phyloP scores from a whole-genome alignment of 129 eudicot genomes.

The Arctium minus region DNA sequence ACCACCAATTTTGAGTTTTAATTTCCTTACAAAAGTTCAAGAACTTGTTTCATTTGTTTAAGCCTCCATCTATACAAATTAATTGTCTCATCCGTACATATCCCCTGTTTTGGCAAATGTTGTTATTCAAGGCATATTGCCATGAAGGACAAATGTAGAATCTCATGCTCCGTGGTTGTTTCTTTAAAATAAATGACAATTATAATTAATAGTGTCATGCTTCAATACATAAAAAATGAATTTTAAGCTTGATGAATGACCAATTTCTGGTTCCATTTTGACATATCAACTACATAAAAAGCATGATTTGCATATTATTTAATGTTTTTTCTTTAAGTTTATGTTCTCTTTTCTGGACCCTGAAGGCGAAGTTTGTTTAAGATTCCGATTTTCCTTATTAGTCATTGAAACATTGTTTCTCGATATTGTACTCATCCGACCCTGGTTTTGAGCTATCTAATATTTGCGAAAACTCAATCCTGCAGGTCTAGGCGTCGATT shows the following conservation, averaged over 20 bases:
- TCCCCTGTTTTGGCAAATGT: constrained; percentile 21
- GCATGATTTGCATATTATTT: neutral
- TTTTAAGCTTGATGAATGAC: neutral
- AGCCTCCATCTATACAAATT: neutral
- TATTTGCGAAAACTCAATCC: neutral
- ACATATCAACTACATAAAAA: neutral
- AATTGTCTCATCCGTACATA: constrained; percentile 1
- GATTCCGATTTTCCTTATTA: neutral
- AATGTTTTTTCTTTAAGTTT: neutral
- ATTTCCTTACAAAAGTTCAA: neutral
- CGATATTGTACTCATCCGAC: neutral
- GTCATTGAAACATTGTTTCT: neutral
- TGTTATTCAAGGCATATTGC: neutral
- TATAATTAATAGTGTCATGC: neutral
- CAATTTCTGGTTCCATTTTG: neutral
- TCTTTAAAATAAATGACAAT: neutral
- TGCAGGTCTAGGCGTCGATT: constrained; percentile 15
- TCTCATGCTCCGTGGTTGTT: neutral
- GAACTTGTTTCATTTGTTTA: neutral
- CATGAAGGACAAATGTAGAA: neutral
- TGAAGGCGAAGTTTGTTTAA: neutral
- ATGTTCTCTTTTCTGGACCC: neutral
- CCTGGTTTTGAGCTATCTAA: neutral
- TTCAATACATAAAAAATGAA: neutral
- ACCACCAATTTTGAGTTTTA: neutral